phyloP scores from a whole-genome alignment of 768 basidiomycete species.

The Podaxis pistillaris region DNA sequence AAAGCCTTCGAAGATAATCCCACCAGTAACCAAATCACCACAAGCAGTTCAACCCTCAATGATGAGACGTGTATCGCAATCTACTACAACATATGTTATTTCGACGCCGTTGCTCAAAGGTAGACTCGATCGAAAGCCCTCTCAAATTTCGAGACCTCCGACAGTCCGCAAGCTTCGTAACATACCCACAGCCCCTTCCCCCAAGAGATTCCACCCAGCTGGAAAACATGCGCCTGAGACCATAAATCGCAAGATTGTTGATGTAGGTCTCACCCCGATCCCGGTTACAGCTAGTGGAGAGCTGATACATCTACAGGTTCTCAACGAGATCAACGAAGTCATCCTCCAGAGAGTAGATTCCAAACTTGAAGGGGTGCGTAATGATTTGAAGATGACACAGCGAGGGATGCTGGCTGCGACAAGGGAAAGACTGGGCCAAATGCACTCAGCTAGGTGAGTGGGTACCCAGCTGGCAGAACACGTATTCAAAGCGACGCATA shows the following conservation, averaged over 20 bases:
- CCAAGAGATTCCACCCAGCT: neutral
- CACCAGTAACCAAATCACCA: neutral
- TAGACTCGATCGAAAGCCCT: neutral
- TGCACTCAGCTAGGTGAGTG: constrained; percentile 42
- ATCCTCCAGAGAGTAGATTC: constrained; percentile 44
- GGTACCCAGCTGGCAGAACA: neutral
- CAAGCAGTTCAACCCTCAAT: neutral
- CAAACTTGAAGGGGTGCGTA: constrained; percentile 46
- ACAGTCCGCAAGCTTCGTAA: neutral
- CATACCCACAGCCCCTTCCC: neutral
- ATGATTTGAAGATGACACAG: constrained; percentile 42
- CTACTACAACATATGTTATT: neutral
- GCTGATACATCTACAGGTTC: constrained; percentile 32
- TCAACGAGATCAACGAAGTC: constrained; percentile 52
- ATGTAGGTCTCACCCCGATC: constrained; percentile 29
- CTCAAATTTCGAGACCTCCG: neutral
- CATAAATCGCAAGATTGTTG: constrained; percentile 33
- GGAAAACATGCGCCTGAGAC: neutral
- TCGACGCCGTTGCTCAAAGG: neutral
- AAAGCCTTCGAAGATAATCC: neutral
- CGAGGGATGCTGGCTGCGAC: constrained; percentile 46
- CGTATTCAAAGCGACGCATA: neutral
- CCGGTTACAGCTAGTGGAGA: neutral
- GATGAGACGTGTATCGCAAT: neutral
- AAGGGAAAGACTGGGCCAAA: constrained; percentile 40